Percentiles rank a stretch among this genome's conserved stretches.
Evolutionary conservation across 345 rosid species (phyloP).

Genomic region (Reutealis trisperma): DNA sequence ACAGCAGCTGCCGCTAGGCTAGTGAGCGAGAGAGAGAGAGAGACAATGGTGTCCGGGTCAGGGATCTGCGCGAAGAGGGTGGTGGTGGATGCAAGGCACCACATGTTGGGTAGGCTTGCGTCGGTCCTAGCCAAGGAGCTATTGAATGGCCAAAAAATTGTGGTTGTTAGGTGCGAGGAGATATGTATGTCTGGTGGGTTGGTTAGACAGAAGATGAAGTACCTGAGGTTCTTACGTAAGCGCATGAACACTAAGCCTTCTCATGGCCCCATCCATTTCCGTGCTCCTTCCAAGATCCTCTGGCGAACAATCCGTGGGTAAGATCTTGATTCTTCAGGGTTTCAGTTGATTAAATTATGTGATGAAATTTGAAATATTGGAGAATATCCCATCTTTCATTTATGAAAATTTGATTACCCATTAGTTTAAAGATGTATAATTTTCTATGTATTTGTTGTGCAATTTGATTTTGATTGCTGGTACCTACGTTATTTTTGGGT

Average conservation of each 20-base stretch:
- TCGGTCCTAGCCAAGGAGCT: slow-evolving; percentile 39
- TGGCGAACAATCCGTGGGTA: slow-evolving; percentile 43
- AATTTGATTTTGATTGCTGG: background rate
- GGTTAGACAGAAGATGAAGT: slow-evolving; percentile 34
- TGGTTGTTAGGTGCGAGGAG: slow-evolving; percentile 41
- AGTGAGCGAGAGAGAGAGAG: background rate
- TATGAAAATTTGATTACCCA: background rate
- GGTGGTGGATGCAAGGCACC: slow-evolving; percentile 33
- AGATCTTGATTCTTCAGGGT: background rate
- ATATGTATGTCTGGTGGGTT: slow-evolving; percentile 31
- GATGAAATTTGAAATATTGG: background rate
- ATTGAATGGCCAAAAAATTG: slow-evolving; percentile 40
- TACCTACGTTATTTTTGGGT: background rate
- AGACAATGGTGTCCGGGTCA: slow-evolving; percentile 28
- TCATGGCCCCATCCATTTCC: slow-evolving; percentile 44
- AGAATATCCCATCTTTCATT: background rate
- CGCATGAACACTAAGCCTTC: slow-evolving; percentile 42
- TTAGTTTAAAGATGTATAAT: background rate
- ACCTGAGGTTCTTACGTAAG: slow-evolving; percentile 27
- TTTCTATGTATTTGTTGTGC: background rate
- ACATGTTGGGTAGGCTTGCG: slow-evolving; percentile 28
- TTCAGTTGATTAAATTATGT: background rate
- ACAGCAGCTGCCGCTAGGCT: slow-evolving; percentile 11
- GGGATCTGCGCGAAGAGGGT: slow-evolving; percentile 30
- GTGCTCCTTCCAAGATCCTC: slow-evolving; percentile 41